These are phyloP conservation scores for Peltaster fructicola DNA, from an alignment of 2,329 filamentous ascomycete genomes.

Conservation along the genomic window DNA sequence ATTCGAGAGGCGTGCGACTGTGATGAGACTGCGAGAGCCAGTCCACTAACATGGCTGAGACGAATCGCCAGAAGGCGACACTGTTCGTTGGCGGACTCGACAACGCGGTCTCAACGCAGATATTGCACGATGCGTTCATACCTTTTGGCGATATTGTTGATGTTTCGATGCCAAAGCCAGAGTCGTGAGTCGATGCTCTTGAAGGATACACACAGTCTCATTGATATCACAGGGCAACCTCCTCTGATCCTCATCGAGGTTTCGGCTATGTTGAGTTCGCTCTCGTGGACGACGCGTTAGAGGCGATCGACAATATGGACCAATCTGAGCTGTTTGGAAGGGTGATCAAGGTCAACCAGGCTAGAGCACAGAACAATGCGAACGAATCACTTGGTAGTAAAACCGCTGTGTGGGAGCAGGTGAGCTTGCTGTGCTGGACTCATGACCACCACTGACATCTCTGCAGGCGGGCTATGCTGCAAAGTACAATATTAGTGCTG, in stretches of 20 bases:
- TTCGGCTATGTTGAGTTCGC: conserved; percentile 97
- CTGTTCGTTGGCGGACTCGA: conserved; percentile 84
- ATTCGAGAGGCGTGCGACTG: no score
- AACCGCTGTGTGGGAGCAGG: conserved; percentile 94
- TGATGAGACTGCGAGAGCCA: no score
- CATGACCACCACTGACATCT: conserved; percentile 7
- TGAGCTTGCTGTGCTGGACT: conserved; percentile 25
- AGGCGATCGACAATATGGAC: conserved; percentile 99
- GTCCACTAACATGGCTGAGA: conserved; percentile 54
- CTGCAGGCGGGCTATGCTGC: conserved; percentile 79
- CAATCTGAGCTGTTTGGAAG: conserved; percentile 87
- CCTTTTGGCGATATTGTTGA: conserved; percentile 94
- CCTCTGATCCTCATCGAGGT: conserved; percentile 64
- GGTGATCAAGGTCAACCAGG: conserved; percentile 77
- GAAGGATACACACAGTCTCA: background rate
- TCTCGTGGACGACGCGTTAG: conserved; percentile 64
- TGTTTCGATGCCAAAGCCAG: conserved; percentile 75
- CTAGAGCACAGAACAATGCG: conserved; percentile 78
- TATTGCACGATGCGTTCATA: conserved; percentile 78
- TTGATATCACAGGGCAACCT: conserved; percentile 34
- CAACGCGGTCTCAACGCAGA: conserved; percentile 53
- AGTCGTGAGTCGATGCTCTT: conserved; percentile 31
- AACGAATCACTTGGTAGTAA: conserved; percentile 82
- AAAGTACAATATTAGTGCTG: conserved; percentile 68
- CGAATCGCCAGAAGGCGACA: conserved; percentile 71